Percentiles rank a stretch among this genome's conserved stretches.
phyloP scores from a whole-genome alignment of 768 basidiomycete species.

The Antrodiella citrinella region DNA sequence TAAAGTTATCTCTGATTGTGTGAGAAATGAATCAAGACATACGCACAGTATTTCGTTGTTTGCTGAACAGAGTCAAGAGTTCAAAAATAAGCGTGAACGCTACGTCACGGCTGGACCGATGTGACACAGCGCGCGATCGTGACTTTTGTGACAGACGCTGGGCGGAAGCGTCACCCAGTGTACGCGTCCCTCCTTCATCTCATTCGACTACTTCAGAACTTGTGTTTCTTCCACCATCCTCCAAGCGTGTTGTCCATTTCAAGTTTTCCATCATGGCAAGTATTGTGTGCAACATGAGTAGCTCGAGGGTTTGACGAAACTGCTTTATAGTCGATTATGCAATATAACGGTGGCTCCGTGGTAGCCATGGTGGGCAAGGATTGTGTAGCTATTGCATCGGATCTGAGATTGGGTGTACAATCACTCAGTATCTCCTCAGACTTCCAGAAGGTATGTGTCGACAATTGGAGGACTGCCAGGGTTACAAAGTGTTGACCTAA shows the following conservation, averaged over 20 bases:
- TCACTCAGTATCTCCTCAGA: constrained; percentile 81
- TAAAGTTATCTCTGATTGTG: too few relatives aligned
- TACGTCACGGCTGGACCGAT: too few relatives aligned
- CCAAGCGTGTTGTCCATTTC: constrained; percentile 2
- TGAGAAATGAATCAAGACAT: too few relatives aligned
- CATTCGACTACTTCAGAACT: neutral
- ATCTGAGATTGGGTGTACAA: constrained; percentile 85
- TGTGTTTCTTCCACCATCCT: neutral
- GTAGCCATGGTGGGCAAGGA: constrained; percentile 99
- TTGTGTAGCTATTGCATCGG: constrained; percentile 97
- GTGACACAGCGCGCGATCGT: too few relatives aligned
- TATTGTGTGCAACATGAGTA: neutral
- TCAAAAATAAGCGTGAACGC: too few relatives aligned
- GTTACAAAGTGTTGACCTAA: neutral
- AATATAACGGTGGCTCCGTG: constrained; percentile 95
- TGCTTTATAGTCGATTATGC: constrained; percentile 68
- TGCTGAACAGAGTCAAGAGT: too few relatives aligned
- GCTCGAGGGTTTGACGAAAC: constrained; percentile 10
- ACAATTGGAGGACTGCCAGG: neutral
- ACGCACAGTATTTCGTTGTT: too few relatives aligned
- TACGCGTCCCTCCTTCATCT: neutral
- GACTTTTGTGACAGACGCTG: too few relatives aligned
- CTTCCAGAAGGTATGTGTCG: constrained; percentile 76
- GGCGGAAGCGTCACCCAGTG: neutral
- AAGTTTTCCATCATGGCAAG: constrained; percentile 19